Conservation (phyloP, 177 flowering plant genomes). For the Vitis hybrid region DNA sequence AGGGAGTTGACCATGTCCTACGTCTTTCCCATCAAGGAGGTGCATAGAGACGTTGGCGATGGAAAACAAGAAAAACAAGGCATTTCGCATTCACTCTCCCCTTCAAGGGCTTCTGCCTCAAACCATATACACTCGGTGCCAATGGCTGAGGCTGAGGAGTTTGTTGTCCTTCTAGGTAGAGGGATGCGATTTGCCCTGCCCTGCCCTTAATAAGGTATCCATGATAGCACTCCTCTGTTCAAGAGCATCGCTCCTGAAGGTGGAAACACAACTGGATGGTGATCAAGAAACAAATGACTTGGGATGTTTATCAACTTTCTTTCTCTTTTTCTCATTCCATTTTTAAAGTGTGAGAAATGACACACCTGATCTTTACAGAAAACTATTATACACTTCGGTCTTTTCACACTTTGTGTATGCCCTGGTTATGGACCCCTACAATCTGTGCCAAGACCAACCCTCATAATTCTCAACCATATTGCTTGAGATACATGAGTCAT, state of each 20-base stretch:
- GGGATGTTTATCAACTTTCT: background rate
- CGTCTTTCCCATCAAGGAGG: background rate
- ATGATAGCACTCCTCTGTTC: background rate
- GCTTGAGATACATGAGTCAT: background rate
- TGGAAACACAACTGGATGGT: background rate
- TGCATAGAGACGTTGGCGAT: background rate
- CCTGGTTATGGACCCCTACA: background rate
- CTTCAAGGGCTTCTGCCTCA: conserved; percentile 7
- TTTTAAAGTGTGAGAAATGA: conserved; percentile 2
- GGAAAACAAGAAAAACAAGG: background rate
- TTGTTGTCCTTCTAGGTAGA: conserved; percentile 1
- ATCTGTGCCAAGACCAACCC: background rate
- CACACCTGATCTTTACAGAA: conserved; percentile 13
- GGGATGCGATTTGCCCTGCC: conserved; percentile 2
- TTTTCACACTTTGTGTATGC: background rate
- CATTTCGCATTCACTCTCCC: conserved; percentile 6
- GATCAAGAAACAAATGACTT: background rate
- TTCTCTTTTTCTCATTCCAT: conserved; percentile 8
- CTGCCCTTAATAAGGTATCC: background rate
- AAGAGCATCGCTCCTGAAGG: background rate
- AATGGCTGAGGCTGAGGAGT: background rate
- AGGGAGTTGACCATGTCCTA: background rate
- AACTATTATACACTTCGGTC: background rate
- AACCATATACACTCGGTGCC: background rate
- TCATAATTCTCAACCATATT: background rate